phyloP scores from a whole-genome alignment of 169 alveolate species.

The Perkinsus olseni region DNA sequence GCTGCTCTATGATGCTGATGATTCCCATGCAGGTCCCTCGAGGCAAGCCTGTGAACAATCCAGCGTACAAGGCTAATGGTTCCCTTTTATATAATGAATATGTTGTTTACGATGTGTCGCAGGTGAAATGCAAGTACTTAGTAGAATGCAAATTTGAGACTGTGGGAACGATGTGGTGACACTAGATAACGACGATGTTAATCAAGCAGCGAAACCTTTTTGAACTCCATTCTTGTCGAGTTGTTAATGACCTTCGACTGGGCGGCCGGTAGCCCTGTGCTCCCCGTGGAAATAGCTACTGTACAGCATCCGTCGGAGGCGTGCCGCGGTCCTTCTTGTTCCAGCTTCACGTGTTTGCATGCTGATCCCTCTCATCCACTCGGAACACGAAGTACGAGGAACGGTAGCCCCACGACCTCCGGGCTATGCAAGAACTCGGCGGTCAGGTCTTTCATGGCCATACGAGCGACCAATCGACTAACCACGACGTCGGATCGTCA shows the following conservation, averaged over 20 bases:
- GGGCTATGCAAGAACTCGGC: too few relatives aligned
- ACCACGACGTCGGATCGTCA: not conserved
- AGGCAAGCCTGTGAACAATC: slow-evolving; percentile 9
- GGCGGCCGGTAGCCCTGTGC: too few relatives aligned
- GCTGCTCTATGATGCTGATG: not conserved
- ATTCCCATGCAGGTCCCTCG: not conserved
- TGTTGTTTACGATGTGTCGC: slow-evolving; percentile 51
- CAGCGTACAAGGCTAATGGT: slow-evolving; percentile 23
- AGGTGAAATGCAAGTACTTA: not conserved
- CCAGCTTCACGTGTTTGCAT: too few relatives aligned
- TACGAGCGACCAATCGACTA: not conserved
- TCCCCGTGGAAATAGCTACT: too few relatives aligned
- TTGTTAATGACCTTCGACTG: not conserved
- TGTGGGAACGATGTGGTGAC: not conserved
- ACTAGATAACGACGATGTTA: not conserved
- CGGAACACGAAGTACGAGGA: too few relatives aligned
- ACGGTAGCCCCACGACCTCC: too few relatives aligned
- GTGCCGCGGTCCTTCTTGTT: too few relatives aligned
- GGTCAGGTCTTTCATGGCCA: not conserved
- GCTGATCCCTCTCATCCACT: too few relatives aligned
- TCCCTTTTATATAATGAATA: slow-evolving; percentile 57
- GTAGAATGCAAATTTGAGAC: not conserved
- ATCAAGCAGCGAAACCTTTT: too few relatives aligned
- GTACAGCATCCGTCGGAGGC: too few relatives aligned
- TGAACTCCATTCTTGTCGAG: not conserved